A percentile compares a stretch with the other conserved stretches of the same genome.
Conservation (phyloP, 2,329 filamentous ascomycete genomes). For the Diplodia scrobiculata region DNA sequence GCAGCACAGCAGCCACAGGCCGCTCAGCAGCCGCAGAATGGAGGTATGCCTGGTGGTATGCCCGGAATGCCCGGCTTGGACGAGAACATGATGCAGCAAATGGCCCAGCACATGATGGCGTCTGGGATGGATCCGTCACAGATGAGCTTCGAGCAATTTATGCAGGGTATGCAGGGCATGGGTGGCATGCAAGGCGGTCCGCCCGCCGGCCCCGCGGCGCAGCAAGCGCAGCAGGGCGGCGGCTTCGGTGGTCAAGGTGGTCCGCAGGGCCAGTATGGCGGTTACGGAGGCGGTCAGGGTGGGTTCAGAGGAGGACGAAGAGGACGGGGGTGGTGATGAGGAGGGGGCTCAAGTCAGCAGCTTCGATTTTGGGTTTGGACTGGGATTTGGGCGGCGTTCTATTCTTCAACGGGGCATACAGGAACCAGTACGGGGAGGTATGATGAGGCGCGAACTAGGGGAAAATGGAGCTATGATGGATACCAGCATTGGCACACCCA, state of each 20-base stretch:
- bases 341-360: neutral
- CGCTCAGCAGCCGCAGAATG: constrained; percentile 24
- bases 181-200: constrained; percentile 27
- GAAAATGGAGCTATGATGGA: neutral
- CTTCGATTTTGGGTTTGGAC: neutral
- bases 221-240: constrained; percentile 20
- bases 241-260: constrained; percentile 24
- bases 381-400: constrained; percentile 18
- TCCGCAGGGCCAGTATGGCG: constrained; percentile 21
- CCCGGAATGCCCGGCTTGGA: constrained; percentile 52
- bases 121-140: constrained; percentile 57
- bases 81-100: constrained; percentile 62
- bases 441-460: constrained; percentile 1
- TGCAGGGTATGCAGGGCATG: constrained; percentile 55
- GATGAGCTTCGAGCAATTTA: constrained; percentile 58
- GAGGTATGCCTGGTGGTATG: constrained; percentile 33
- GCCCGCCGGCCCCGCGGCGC: constrained; percentile 26
- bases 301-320: constrained; percentile 27
- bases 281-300: constrained; percentile 25
- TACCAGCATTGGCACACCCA: neutral
- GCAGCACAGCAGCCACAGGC: constrained; percentile 29
- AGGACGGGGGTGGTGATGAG: constrained; percentile 23
- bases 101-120: constrained; percentile 58
- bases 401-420: neutral
- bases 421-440: neutral